A percentile compares a stretch with the other conserved stretches of the same genome.
phyloP scores from a whole-genome alignment of 345 rosid species.

The Reutealis trisperma region DNA sequence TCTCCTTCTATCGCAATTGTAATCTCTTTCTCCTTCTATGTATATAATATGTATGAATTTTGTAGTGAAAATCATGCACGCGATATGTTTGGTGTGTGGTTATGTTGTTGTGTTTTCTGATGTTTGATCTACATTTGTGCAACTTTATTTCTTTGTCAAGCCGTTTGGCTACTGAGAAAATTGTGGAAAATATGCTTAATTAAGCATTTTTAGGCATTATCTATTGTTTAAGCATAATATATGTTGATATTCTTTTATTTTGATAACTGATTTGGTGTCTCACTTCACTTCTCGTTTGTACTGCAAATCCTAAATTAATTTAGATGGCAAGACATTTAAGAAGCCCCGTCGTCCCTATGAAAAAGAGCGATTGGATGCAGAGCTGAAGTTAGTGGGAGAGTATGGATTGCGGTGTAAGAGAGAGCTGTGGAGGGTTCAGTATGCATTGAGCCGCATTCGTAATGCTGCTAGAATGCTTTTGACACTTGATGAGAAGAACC shows the following conservation, averaged over 20 bases:
- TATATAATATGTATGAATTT: background rate
- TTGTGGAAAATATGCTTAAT: no score
- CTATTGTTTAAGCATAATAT: background rate
- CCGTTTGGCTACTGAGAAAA: background rate
- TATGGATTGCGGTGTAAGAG: slow-evolving; percentile 27
- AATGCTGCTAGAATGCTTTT: slow-evolving; percentile 29
- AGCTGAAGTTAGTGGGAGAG: slow-evolving; percentile 28
- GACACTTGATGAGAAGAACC: slow-evolving; percentile 31
- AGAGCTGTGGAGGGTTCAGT: slow-evolving; percentile 32
- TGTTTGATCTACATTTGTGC: background rate
- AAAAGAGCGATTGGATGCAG: slow-evolving; percentile 18
- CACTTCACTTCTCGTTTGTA: background rate
- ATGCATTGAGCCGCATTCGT: slow-evolving; percentile 27
- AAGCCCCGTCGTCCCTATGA: slow-evolving; percentile 26
- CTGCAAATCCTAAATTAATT: background rate
- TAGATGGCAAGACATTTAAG: slow-evolving; percentile 26
- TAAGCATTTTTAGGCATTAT: no score
- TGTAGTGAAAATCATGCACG: background rate
- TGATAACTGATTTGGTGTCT: background rate
- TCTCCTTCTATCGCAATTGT: slow-evolving; percentile 47
- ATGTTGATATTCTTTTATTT: background rate
- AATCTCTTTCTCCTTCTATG: slow-evolving; percentile 1
- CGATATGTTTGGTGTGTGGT: background rate
- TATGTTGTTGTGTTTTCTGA: no score
- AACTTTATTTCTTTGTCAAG: background rate